Evolutionary conservation across 2,329 filamentous ascomycete species (phyloP), one percentile per base, ranked within the genome.

Genomic region (Colletotrichum orbiculare): DNA sequence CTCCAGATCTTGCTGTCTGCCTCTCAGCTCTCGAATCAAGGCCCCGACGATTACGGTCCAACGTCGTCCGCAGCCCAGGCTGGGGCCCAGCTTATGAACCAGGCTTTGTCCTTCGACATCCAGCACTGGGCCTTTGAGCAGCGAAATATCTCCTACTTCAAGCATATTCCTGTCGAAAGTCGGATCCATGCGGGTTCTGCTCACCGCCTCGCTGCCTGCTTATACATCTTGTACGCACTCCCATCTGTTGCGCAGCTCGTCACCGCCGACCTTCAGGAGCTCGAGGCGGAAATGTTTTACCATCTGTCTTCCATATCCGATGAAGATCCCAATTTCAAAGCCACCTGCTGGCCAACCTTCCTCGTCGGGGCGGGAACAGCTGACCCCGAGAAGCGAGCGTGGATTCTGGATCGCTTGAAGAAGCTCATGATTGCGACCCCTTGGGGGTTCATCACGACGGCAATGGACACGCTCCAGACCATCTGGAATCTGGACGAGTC

Each of bases 301-400:
- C 80, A 85, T 34, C 74, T 87, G 4, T 78, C 79, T 0, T 75
- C 74, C 43, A 80, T 88, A 2, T 79, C 80, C 1, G 77, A 81
- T 8, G 76, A 81, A 2, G 83, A 87, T 49, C 77, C 79, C 2
- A 80, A 86, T 17, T 82, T 86, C 75, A 88, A 87, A 68, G 84
- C 83, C 0, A 85, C 84, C 4, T 80, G 82, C 1, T 88, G 84
- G 85, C 83, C 85, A 0, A 81, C 85, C 0, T 88, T 88, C 58
- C 78, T 88, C 6, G 83, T 82, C 6, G 85, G 85, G 1, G 85
- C 84, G 0, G 83, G 85, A 58, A 81, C 82, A 0, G 78, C 77
- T 47, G 77, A 82, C 6, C 72, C 72, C 0, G 72, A 71, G 33
- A 77, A 78, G 65, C 78, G 83, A 39, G 75, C 75, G 3, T 87